Evolutionary conservation across 2,329 filamentous ascomycete genomes (phyloP), one percentile per base, ranked within the genome.

Genomic region (Rosellinia necatrix): DNA sequence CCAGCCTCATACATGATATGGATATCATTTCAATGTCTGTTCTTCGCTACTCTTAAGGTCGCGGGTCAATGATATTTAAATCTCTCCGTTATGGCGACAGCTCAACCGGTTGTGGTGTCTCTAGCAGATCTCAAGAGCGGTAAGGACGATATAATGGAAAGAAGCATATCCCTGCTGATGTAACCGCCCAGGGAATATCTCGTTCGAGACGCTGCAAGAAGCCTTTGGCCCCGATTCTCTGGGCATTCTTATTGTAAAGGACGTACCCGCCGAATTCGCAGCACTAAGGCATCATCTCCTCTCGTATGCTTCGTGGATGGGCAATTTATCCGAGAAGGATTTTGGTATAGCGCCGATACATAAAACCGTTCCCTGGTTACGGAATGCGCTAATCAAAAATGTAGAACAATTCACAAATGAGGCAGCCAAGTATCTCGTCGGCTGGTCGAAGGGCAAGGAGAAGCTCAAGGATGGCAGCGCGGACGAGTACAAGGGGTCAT

Each of bases 231-330:
- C 92, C 1, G 85, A 90, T 22, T 96, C 92, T 2, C 79, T 97
- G 10, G 94, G 94, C 0, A 96, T 99, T 49, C 87, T 99, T 52
- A 78, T 97, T n/a, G 92, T 99, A 43, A 91, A 89, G 70, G 90
- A 92, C 70, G 83, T 97, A 0, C 90, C 92, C 0, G 60, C 80
- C 5, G 78, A 84, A 49, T 99, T 96, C 66, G 74, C 81, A 12
- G 74, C 81, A n/a, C 76, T 97, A 38, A 84, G 94, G 58, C 83
- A 83, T 56, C 82, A 83, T 57, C 82, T 96, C 2, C 81, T 99
- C 6, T 94, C 91, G 0, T 94, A 94, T 70, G 86, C 92, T 3
- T 96, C 91, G 0, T 94, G 96, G 70, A 84, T 97, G 34, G 94
- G 90, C 29, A 92, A 92, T 61, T 80, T 97, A 4, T 82, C 91